Conservation (phyloP, 1,284 basidiomycete genomes). For the Cystobasidium slooffiae region DNA sequence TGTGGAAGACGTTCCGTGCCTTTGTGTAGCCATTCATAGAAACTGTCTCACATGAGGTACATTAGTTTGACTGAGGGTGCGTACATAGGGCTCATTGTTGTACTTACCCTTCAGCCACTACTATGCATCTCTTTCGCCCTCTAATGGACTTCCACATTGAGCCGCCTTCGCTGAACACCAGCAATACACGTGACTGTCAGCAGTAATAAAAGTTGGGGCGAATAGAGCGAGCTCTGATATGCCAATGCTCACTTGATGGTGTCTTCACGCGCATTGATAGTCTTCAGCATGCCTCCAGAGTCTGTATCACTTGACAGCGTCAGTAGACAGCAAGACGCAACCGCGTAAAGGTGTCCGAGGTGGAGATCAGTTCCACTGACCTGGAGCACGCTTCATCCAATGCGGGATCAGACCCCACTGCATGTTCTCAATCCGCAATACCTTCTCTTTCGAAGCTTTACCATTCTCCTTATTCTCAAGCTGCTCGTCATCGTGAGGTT, state of each 20-base stretch:
- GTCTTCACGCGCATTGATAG: constrained; percentile 88
- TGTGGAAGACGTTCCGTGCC: constrained; percentile 73
- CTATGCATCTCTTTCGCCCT: constrained; percentile 75
- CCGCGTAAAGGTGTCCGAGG: not conserved
- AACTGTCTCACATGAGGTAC: constrained; percentile 64
- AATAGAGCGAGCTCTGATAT: not conserved
- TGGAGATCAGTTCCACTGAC: constrained; percentile 54
- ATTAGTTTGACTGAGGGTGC: constrained; percentile 10
- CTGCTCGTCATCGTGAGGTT: not conserved
- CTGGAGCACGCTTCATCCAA: constrained; percentile 71
- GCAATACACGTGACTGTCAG: not conserved
- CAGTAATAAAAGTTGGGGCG: not conserved
- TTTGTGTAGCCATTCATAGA: constrained; percentile 89
- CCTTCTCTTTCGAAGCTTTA: not conserved
- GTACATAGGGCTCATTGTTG: constrained; percentile 3
- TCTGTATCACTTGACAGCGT: not conserved
- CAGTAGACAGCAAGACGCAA: not conserved
- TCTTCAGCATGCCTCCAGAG: constrained; percentile 67
- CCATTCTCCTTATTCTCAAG: constrained; percentile 1
- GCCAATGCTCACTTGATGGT: constrained; percentile 67
- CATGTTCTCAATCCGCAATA: constrained; percentile 69
- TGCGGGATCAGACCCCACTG: constrained; percentile 89
- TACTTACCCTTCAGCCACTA: constrained; percentile 59
- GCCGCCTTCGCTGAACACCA: constrained; percentile 50
- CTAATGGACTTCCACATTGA: constrained; percentile 77